These are phyloP conservation scores for Xylaria sp. DNA, from an alignment of 2,329 filamentous ascomycete genomes.

Conservation along the genomic window DNA sequence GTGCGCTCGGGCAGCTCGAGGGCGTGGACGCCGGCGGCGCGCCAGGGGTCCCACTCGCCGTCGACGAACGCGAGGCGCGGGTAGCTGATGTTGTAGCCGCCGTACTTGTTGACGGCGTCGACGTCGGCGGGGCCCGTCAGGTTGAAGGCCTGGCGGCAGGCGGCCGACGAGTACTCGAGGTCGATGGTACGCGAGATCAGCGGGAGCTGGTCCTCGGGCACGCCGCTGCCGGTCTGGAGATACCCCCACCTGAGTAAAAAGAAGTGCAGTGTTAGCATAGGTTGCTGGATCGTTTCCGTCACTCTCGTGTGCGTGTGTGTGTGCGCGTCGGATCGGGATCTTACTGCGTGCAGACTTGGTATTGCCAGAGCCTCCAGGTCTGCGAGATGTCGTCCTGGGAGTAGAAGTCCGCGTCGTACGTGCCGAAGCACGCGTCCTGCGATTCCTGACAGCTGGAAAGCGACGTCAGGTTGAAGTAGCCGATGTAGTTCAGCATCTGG, in stretches of 20 bases:
- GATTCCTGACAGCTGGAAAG: constrained; percentile 27
- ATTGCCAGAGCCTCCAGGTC: constrained; percentile 52
- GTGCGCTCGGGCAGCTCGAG: constrained; percentile 58
- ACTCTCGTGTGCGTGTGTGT: background rate
- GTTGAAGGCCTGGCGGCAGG: constrained; percentile 72
- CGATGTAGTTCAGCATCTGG: constrained; percentile 56
- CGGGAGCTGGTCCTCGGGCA: constrained; percentile 65
- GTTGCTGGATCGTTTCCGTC: constrained; percentile 3
- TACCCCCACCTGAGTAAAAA: constrained; percentile 87
- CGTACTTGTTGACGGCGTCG: constrained; percentile 73
- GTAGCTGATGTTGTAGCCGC: constrained; percentile 72
- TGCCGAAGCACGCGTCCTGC: constrained; percentile 45
- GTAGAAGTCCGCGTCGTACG: constrained; percentile 40
- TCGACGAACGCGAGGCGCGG: constrained; percentile 77
- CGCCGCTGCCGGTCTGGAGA: constrained; percentile 72
- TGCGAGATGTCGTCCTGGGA: constrained; percentile 41
- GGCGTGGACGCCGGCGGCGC: constrained; percentile 71
- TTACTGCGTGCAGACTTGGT: constrained; percentile 59
- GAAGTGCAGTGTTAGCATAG: constrained; percentile 22
- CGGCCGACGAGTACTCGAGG: constrained; percentile 61
- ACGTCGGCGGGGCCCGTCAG: constrained; percentile 66
- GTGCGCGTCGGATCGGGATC: constrained; percentile 30
- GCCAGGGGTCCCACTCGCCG: constrained; percentile 80
- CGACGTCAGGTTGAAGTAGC: constrained; percentile 42
- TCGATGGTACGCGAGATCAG: constrained; percentile 73